A percentile compares a stretch with the other conserved stretches of the same genome.
Conservation (phyloP, 2,329 filamentous ascomycete species). For the Ceratocystis lukuohia region DNA sequence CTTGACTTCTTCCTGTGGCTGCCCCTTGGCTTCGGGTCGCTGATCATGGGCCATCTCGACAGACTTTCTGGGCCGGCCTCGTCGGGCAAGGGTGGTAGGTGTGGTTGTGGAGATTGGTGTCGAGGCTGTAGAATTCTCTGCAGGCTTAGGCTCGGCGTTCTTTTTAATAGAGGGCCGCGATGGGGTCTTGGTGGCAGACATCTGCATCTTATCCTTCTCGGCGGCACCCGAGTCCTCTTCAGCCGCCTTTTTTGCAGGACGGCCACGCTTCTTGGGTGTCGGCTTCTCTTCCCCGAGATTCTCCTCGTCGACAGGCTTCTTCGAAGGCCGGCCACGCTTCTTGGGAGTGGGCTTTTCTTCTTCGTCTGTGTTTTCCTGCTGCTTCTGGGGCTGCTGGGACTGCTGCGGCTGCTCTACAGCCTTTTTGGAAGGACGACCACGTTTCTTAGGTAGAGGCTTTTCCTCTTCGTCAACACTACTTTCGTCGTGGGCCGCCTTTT, state of each 20-base stretch:
- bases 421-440: slow-evolving; percentile 24
- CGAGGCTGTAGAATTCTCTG: slow-evolving; percentile 21
- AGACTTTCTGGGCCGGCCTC: slow-evolving; percentile 23
- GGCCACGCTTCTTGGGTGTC: slow-evolving; percentile 7
- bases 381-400: slow-evolving; percentile 21
- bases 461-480: slow-evolving; percentile 26
- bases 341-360: slow-evolving; percentile 13
- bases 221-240: neutral
- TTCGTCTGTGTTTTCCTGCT: slow-evolving; percentile 17
- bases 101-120: too few species aligned
- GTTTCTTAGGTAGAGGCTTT: slow-evolving; percentile 28
- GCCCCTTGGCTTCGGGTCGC: slow-evolving; percentile 4
- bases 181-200: neutral
- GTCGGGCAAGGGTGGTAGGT: slow-evolving; percentile 27
- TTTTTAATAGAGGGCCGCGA: neutral
- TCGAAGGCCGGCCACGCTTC: slow-evolving; percentile 9
- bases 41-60: slow-evolving; percentile 21
- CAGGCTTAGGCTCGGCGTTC: slow-evolving; percentile 22
- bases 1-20: slow-evolving; percentile 17
- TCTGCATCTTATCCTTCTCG: neutral
- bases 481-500: slow-evolving; percentile 25
- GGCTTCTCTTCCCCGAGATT: slow-evolving; percentile 1
- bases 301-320: slow-evolving; percentile 1
- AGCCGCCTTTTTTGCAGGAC: neutral
- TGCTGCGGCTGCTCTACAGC: slow-evolving; percentile 11